A percentile compares a stretch with the other conserved stretches of the same genome.
Conservation (phyloP, 768 basidiomycete species). For the Brasilioporus rufonigricans region DNA sequence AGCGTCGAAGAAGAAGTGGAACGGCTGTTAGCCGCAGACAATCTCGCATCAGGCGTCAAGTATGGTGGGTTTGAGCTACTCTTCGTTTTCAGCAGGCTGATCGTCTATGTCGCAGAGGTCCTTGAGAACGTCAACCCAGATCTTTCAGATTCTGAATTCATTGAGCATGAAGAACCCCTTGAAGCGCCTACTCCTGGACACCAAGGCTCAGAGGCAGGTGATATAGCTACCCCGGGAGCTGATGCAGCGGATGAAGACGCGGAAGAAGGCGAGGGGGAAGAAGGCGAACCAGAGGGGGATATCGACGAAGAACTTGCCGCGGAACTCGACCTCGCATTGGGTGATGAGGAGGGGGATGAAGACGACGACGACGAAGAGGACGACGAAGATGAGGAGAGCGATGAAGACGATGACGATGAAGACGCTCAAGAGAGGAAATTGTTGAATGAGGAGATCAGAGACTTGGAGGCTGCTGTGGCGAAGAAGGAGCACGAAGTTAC, state of each 20-base stretch:
- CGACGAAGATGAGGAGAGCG: slow-evolving; percentile 44
- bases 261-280: slow-evolving; percentile 59
- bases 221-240: slow-evolving; percentile 53
- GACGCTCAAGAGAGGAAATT: slow-evolving; percentile 74
- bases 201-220: slow-evolving; percentile 61
- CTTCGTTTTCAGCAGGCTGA: background rate
- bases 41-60: slow-evolving; percentile 69
- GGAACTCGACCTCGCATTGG: slow-evolving; percentile 81
- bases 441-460: slow-evolving; percentile 84
- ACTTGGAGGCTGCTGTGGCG: slow-evolving; percentile 82
- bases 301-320: slow-evolving; percentile 89
- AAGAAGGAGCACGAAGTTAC: slow-evolving; percentile 84
- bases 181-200: slow-evolving; percentile 73
- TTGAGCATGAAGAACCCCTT: slow-evolving; percentile 60
- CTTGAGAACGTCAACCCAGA: slow-evolving; percentile 91
- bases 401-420: slow-evolving; percentile 82
- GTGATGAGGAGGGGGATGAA: slow-evolving; percentile 61
- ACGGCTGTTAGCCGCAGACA: slow-evolving; percentile 77
- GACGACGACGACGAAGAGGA: slow-evolving; percentile 70
- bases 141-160: slow-evolving; percentile 84
- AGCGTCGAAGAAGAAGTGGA: slow-evolving; percentile 94
- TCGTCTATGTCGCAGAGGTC: slow-evolving; percentile 49
- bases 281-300: slow-evolving; percentile 67
- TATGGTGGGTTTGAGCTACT: slow-evolving; percentile 50
- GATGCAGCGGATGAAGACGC: slow-evolving; percentile 57